Percentiles rank a stretch among this genome's conserved stretches.
Evolutionary conservation across 257 asterid species (phyloP).

Genomic region (Echium plantagineum): DNA sequence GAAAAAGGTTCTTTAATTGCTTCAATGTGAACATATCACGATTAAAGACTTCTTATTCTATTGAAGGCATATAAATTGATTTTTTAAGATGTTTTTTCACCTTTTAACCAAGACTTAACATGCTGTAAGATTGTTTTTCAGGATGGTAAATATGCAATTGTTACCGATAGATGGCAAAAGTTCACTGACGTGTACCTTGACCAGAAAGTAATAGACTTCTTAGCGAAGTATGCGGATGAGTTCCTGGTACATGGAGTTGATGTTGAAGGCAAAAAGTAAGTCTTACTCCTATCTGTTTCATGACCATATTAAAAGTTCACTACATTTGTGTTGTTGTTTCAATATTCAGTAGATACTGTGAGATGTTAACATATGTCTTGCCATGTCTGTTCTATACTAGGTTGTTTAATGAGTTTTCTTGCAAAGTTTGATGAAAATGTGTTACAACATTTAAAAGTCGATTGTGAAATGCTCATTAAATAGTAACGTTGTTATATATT

Average conservation of each 20-base stretch:
- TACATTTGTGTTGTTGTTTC: neutral
- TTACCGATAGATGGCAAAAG: conserved; percentile 97
- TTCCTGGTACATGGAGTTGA: conserved; percentile 98
- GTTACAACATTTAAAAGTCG: too few relatives aligned
- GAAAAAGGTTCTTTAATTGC: conserved; percentile 51
- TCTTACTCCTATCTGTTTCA: conserved; percentile 1
- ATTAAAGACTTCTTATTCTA: neutral
- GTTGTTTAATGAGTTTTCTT: too few relatives aligned
- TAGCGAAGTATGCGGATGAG: conserved; percentile 75
- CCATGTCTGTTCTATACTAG: too few relatives aligned
- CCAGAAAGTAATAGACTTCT: conserved; percentile 48
- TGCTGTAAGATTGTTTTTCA: conserved; percentile 13
- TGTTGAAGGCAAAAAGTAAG: conserved; percentile 95
- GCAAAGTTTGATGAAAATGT: too few relatives aligned
- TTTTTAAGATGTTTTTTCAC: neutral
- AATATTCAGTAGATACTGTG: neutral
- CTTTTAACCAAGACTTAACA: neutral
- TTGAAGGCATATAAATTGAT: too few relatives aligned
- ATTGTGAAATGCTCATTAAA: neutral
- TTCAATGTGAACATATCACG: conserved; percentile 4
- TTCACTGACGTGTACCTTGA: conserved; percentile 76
- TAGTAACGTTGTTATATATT: conserved; percentile 3
- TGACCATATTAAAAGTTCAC: neutral
- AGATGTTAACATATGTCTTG: too few relatives aligned
- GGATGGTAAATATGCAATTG: conserved; percentile 73